Percentiles rank a stretch among this genome's conserved stretches.
Evolutionary conservation across 2,329 filamentous ascomycete genomes (phyloP).

Genomic region (Coniella lustricola): DNA sequence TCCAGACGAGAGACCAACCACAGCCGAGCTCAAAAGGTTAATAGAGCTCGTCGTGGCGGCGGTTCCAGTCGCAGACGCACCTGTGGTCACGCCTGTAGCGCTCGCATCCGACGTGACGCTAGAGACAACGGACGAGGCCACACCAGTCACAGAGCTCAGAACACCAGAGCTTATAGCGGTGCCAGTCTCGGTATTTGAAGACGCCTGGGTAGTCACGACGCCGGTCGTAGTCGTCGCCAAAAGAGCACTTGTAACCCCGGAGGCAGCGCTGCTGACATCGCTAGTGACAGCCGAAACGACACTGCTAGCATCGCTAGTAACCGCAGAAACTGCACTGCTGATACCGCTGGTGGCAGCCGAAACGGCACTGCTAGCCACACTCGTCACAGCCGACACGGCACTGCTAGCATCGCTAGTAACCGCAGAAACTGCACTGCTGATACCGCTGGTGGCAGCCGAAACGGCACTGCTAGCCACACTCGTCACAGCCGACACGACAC

Average conservation of each 20-base stretch:
- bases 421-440: conserved; percentile 5
- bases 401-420: neutral
- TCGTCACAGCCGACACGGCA: conserved; percentile 14
- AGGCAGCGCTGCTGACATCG: too few relatives aligned
- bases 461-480: too few relatives aligned
- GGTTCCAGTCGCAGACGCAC: conserved; percentile 1
- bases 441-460: too few relatives aligned
- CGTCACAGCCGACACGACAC: too few relatives aligned
- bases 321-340: too few relatives aligned
- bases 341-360: too few relatives aligned
- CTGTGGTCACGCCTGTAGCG: neutral
- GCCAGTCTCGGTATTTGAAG: neutral
- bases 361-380: neutral
- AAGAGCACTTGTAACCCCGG: conserved; percentile 14
- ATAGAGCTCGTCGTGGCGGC: neutral
- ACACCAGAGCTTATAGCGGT: neutral
- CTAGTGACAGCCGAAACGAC: too few relatives aligned
- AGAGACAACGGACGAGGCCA: neutral
- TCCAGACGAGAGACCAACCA: too few relatives aligned
- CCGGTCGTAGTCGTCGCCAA: conserved; percentile 13
- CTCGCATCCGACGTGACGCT: neutral
- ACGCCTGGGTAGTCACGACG: conserved; percentile 4
- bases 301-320: too few relatives aligned
- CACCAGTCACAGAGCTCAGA: neutral
- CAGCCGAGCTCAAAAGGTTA: too few relatives aligned